A percentile compares a stretch with the other conserved stretches of the same genome.
These are phyloP conservation scores for Starmera quercuum DNA, from an alignment of 805 yeast species.

Conservation along the genomic window DNA sequence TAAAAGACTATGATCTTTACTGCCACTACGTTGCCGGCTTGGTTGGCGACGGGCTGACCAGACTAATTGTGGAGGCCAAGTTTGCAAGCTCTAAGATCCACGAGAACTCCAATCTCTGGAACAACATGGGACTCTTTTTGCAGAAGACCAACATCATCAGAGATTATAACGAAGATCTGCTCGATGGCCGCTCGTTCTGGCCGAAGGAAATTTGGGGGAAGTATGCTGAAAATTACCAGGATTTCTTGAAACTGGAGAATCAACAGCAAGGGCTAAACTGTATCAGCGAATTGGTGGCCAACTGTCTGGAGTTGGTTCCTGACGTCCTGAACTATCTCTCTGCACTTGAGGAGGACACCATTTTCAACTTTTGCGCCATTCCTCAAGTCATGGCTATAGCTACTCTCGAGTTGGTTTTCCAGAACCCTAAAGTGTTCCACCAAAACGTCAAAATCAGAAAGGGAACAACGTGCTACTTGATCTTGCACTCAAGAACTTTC, in stretches of 20 bases:
- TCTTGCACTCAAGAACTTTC: slow-evolving; percentile 65
- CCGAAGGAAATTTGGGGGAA: slow-evolving; percentile 90
- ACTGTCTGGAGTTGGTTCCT: slow-evolving; percentile 70
- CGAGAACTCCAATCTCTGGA: slow-evolving; percentile 52
- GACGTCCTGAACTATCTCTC: slow-evolving; percentile 74
- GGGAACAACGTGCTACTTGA: slow-evolving; percentile 75
- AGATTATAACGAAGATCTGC: slow-evolving; percentile 87
- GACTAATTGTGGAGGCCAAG: slow-evolving; percentile 66
- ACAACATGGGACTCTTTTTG: slow-evolving; percentile 90
- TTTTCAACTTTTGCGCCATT: slow-evolving; percentile 89
- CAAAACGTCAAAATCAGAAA: slow-evolving; percentile 80
- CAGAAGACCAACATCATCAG: slow-evolving; percentile 96
- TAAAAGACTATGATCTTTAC: slow-evolving; percentile 79
- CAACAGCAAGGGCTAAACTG: slow-evolving; percentile 58
- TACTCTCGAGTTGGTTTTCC: slow-evolving; percentile 77
- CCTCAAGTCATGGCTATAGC: slow-evolving; percentile 99
- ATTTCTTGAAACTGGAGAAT: slow-evolving; percentile 46
- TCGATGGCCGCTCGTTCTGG: slow-evolving; percentile 92
- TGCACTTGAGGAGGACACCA: slow-evolving; percentile 68
- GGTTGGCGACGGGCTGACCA: slow-evolving; percentile 93
- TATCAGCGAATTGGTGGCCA: slow-evolving; percentile 70
- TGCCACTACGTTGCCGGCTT: slow-evolving; percentile 97
- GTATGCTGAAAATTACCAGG: slow-evolving; percentile 57
- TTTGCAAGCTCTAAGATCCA: slow-evolving; percentile 52
- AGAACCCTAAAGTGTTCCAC: slow-evolving; percentile 67